Evolutionary conservation across 164 flowering plant species (phyloP).

Genomic region (Kingdonia uniflora): DNA sequence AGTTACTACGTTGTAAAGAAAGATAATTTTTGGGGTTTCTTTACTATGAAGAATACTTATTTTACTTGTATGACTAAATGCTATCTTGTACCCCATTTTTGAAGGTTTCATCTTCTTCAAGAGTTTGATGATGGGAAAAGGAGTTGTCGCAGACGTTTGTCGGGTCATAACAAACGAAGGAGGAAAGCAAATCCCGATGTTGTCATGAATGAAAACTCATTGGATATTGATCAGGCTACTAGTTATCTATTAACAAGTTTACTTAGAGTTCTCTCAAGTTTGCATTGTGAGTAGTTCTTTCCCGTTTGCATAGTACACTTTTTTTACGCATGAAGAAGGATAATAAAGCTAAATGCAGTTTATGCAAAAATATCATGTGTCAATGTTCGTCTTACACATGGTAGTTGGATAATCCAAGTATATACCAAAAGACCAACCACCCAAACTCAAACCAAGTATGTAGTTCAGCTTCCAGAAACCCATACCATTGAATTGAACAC

Average conservation of each 20-base stretch:
- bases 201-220: conserved; percentile 28
- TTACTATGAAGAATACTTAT: background rate
- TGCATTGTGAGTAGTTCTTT: conserved; percentile 57
- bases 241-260: conserved; percentile 54
- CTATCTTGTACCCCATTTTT: conserved; percentile 3
- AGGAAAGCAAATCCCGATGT: conserved; percentile 78
- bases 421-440: too few relatives aligned
- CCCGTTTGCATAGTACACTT: too few relatives aligned
- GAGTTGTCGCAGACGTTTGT: conserved; percentile 83
- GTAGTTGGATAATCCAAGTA: too few relatives aligned
- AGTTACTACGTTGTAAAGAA: too few relatives aligned
- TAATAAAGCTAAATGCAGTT: too few relatives aligned
- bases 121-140: conserved; percentile 92
- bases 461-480: too few relatives aligned
- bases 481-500: too few relatives aligned
- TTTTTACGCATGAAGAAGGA: too few relatives aligned
- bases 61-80: background rate
- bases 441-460: too few relatives aligned
- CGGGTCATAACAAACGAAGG: conserved; percentile 77
- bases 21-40: too few relatives aligned
- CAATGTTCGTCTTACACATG: too few relatives aligned
- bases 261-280: conserved; percentile 58
- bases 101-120: conserved; percentile 69
- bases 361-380: too few relatives aligned
- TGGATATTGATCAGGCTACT: conserved; percentile 49